These are phyloP conservation scores for Ophiocordyceps camponoti-saundersi DNA, from an alignment of 2,329 filamentous ascomycete genomes.

Conservation along the genomic window DNA sequence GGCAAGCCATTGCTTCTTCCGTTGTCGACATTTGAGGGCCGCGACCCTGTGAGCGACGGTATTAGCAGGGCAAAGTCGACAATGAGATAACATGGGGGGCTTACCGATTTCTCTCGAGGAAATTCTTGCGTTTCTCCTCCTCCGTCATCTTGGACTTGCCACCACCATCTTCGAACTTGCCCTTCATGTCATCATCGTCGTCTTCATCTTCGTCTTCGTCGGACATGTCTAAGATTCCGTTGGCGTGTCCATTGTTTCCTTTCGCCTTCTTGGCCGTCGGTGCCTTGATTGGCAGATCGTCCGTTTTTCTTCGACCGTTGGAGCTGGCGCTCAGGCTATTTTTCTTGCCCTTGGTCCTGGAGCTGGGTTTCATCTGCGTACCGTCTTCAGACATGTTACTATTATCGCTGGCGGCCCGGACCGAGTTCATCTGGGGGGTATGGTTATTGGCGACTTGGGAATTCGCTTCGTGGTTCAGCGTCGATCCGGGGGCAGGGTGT, in stretches of 20 bases:
- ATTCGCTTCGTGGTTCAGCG: slow-evolving; percentile 23
- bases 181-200: background rate
- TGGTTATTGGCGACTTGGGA: slow-evolving; percentile 34
- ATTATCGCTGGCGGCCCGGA: slow-evolving; percentile 47
- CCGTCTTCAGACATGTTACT: slow-evolving; percentile 59
- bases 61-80: slow-evolving; percentile 5
- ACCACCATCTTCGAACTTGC: background rate
- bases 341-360: slow-evolving; percentile 55
- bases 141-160: slow-evolving; percentile 78
- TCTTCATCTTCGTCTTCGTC: slow-evolving; percentile 29
- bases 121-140: slow-evolving; percentile 96
- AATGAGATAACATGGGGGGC: slow-evolving; percentile 8
- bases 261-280: slow-evolving; percentile 57
- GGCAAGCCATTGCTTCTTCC: slow-evolving; percentile 97
- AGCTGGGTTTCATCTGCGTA: slow-evolving; percentile 46
- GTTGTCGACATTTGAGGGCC: slow-evolving; percentile 87
- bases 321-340: slow-evolving; percentile 33
- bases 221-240: slow-evolving; percentile 22
- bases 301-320: slow-evolving; percentile 66
- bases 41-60: slow-evolving; percentile 48
- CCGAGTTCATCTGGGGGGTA: slow-evolving; percentile 24
- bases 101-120: slow-evolving; percentile 88
- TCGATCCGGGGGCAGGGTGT: slow-evolving; percentile 20
- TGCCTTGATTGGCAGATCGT: slow-evolving; percentile 44
- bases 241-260: slow-evolving; percentile 8